Evolutionary conservation across 192 early-diverging fungal genomes (phyloP).

Genomic region (Phycomyces blakesleeanus): DNA sequence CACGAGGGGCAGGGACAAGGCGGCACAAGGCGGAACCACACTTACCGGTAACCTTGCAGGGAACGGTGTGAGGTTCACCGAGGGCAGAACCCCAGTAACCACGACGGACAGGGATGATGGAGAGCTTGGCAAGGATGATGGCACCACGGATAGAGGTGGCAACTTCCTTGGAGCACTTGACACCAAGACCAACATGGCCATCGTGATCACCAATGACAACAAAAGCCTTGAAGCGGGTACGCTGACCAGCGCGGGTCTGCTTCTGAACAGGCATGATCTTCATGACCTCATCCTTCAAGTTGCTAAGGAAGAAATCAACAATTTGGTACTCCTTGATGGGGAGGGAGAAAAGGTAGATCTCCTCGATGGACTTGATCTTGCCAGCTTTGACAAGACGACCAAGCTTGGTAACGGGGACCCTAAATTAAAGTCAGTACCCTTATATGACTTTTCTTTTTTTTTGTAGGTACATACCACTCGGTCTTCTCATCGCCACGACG

Average conservation of each 20-base stretch:
- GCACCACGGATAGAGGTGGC: slow-evolving; percentile 97
- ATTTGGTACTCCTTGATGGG: slow-evolving; percentile 99
- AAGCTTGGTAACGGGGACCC: slow-evolving; percentile 97
- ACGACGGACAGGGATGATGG: slow-evolving; percentile 96
- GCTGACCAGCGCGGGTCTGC: slow-evolving; percentile 99
- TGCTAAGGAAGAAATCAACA: slow-evolving; percentile 91
- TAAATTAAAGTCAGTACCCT: slow-evolving; percentile 7
- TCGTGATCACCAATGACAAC: slow-evolving; percentile 96
- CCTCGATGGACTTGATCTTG: slow-evolving; percentile 95
- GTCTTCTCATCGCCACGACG: slow-evolving; percentile 35
- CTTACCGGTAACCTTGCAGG: slow-evolving; percentile 94
- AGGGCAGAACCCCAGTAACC: slow-evolving; percentile 97
- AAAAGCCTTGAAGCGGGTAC: slow-evolving; percentile 99
- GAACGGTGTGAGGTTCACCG: slow-evolving; percentile 97
- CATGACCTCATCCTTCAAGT: slow-evolving; percentile 99
- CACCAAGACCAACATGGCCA: slow-evolving; percentile 98
- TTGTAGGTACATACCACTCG: slow-evolving; percentile 9
- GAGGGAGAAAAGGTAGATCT: slow-evolving; percentile 97
- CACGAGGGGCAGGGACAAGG: slow-evolving; percentile 96
- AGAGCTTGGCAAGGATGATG: slow-evolving; percentile 98
- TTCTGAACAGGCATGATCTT: slow-evolving; percentile 99
- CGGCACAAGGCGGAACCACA: slow-evolving; percentile 91
- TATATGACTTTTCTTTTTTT: not conserved
- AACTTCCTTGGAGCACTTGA: slow-evolving; percentile 99
- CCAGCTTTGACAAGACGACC: slow-evolving; percentile 97